Conservation (phyloP, 2,329 filamentous ascomycete species). For the Fusarium nematophilum region DNA sequence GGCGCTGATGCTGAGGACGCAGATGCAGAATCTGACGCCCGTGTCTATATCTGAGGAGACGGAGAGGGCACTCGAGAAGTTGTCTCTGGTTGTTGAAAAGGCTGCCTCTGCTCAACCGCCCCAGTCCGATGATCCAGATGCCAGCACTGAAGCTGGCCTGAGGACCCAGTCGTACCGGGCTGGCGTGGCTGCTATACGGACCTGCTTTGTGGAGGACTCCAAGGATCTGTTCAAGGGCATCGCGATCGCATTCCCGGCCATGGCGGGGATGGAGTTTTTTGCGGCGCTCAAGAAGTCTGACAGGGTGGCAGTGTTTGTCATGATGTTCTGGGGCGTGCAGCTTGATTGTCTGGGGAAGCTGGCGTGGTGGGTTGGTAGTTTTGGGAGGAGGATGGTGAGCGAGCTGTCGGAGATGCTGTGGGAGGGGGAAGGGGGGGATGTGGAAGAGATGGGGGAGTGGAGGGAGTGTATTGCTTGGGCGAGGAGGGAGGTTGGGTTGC, state of each 20-base stretch:
- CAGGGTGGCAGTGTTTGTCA: conserved; percentile 50
- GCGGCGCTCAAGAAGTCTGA: conserved; percentile 45
- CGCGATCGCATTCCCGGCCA: conserved; percentile 45
- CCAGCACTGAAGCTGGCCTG: conserved; percentile 1
- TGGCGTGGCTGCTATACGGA: conserved; percentile 47
- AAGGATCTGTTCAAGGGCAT: conserved; percentile 47
- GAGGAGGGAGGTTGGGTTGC: conserved; percentile 28
- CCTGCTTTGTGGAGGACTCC: conserved; percentile 51
- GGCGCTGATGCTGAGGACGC: conserved; percentile 18
- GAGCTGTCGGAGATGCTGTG: conserved; percentile 34
- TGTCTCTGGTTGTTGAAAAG: conserved; percentile 28
- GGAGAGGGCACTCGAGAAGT: conserved; percentile 20
- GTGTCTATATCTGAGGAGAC: neutral
- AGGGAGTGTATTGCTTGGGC: conserved; percentile 35
- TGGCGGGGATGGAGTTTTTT: conserved; percentile 47
- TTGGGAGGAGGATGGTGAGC: conserved; percentile 37
- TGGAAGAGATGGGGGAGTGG: conserved; percentile 28
- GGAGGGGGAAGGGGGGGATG: neutral
- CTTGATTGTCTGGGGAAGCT: conserved; percentile 39
- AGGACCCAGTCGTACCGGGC: conserved; percentile 23
- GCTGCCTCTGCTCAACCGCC: conserved; percentile 12
- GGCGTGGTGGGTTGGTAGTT: conserved; percentile 42
- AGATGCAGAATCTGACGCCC: conserved; percentile 11
- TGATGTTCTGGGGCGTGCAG: conserved; percentile 53
- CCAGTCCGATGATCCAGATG: neutral